Conservation (phyloP, 345 rosid genomes). For the Eucalyptus leucophloia region DNA sequence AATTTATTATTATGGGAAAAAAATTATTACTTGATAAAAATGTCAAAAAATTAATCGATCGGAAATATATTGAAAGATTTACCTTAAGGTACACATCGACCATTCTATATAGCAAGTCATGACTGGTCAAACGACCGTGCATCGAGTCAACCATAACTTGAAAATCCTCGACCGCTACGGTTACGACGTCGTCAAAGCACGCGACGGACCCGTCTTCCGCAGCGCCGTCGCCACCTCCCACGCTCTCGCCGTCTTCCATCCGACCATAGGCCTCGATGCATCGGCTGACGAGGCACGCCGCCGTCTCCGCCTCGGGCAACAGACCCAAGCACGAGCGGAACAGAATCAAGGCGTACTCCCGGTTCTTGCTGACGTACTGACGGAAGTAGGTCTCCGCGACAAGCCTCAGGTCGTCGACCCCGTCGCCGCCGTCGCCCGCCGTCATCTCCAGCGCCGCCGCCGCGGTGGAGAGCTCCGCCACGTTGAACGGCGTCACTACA, state of each 20-base stretch:
- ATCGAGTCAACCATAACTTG: conserved; percentile 35
- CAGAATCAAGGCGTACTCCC: conserved; percentile 30
- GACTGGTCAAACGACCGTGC: conserved; percentile 33
- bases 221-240: conserved; percentile 21
- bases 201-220: conserved; percentile 18
- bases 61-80: background rate
- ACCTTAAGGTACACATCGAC: conserved; percentile 76
- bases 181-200: conserved; percentile 33
- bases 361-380: conserved; percentile 20
- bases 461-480: conserved; percentile 52
- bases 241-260: background rate
- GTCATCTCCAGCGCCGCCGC: conserved; percentile 61
- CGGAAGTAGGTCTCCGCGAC: conserved; percentile 59
- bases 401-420: conserved; percentile 24
- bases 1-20: background rate
- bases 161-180: conserved; percentile 34
- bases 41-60: background rate
- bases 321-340: conserved; percentile 44
- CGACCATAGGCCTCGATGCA: conserved; percentile 35
- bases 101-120: conserved; percentile 56
- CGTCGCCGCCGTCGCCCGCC: conserved; percentile 8
- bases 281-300: conserved; percentile 36
- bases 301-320: conserved; percentile 79
- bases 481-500: conserved; percentile 59
- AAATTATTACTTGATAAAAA: background rate